Evolutionary conservation across 768 basidiomycete species (phyloP).

Genomic region (Panaeolus papilionaceus): DNA sequence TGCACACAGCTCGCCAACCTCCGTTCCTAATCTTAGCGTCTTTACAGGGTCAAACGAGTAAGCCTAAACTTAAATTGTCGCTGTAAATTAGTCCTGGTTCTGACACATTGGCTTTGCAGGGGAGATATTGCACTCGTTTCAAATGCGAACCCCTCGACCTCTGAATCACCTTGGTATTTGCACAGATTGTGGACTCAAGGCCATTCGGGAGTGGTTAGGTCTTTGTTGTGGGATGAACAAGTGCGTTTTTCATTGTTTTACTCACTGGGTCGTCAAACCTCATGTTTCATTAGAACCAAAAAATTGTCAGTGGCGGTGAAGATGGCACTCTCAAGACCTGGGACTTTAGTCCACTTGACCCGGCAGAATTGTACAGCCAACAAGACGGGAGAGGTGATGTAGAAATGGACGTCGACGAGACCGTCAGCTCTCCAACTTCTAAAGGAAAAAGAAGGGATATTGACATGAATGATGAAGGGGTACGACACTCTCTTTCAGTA

Average conservation of each 20-base stretch:
- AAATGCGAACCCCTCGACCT: constrained; percentile 42
- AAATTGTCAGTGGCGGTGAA: constrained; percentile 39
- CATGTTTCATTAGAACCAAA: constrained; percentile 27
- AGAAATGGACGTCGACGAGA: constrained; percentile 22
- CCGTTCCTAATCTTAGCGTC: constrained; percentile 49
- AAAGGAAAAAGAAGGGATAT: constrained; percentile 4
- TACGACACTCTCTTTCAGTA: neutral
- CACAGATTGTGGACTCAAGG: constrained; percentile 59
- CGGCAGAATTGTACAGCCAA: neutral
- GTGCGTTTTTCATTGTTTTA: constrained; percentile 34
- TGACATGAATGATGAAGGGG: neutral
- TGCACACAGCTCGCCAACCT: constrained; percentile 44
- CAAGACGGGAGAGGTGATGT: constrained; percentile 14
- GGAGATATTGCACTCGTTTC: constrained; percentile 66
- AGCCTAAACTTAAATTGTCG: constrained; percentile 28
- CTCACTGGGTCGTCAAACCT: neutral
- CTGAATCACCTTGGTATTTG: constrained; percentile 53
- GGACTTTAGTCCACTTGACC: constrained; percentile 26
- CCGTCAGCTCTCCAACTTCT: neutral
- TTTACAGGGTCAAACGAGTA: constrained; percentile 82
- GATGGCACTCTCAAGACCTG: constrained; percentile 37
- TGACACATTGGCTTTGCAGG: constrained; percentile 36
- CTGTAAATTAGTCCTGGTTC: neutral
- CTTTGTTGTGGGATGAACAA: constrained; percentile 60
- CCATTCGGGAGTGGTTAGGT: constrained; percentile 63